Evolutionary conservation across 345 rosid genomes (phyloP), one percentile per base, ranked within the genome.

Genomic region (Reutealis trisperma): DNA sequence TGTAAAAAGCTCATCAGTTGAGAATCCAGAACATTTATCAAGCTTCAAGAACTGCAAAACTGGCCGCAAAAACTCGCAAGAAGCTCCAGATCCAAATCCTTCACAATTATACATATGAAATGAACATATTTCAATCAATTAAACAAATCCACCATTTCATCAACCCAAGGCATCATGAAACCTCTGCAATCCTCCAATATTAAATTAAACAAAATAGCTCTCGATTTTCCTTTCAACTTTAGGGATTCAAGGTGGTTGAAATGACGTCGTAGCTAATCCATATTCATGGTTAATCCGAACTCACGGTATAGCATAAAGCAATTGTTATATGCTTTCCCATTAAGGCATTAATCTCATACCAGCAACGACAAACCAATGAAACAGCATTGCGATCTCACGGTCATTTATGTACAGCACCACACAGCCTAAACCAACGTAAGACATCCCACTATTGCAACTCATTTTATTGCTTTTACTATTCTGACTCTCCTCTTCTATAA

Each of bases 181-280:
- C 99, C 99, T 2, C 99, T 98, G 98, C 99, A 93, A 74, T 93
- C 88, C 84, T 93, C 97, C 0, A 96, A 98, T 34, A 96, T 93
- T 44, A 92, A 79, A 72, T 92, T 93, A 64, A 96, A 93, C 98
- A 96, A 90, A n/a, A 97, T 96, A 0, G 98, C 97, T 72, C 99
- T 52, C 0, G 98, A 97, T 85, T 92, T 93, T 15, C 97, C 99
- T 73, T 96, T 93, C 49, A 96, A 76, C 81, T 88, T 90, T 71
- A 96, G 74, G 21, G 99, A 96, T 78, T 91, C 96, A 11, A 96
- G 80, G 69, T 87, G 84, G 1, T 63, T 41, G 37, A 93, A 93
- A 16, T 98, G 85, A 21, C 81, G 86, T 44, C 92, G 83, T 4
- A 93, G 70, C 60, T 90, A 89, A 27, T n/a, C n/a, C n/a, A n/a